Percentiles rank a stretch among this genome's conserved stretches.
Evolutionary conservation across 768 basidiomycete species (phyloP).

Genomic region (Amanita subjunquillea): DNA sequence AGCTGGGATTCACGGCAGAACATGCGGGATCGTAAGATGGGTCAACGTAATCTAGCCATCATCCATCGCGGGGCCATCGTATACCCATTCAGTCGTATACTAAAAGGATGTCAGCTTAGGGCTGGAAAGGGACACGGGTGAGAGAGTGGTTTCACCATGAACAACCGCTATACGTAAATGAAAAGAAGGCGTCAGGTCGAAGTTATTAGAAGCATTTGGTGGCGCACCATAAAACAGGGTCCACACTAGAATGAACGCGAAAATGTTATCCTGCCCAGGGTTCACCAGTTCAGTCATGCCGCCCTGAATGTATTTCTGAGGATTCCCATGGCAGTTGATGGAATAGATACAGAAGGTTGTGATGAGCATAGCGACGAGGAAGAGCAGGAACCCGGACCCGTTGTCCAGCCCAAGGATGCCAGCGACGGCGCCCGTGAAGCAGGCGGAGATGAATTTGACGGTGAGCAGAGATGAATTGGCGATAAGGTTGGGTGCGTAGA

Average conservation of each 20-base stretch:
- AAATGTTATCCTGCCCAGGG: constrained; percentile 84
- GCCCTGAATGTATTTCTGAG: constrained; percentile 50
- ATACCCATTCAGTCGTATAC: constrained; percentile 13
- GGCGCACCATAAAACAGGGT: constrained; percentile 85
- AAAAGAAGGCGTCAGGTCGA: not conserved
- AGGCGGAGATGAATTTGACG: constrained; percentile 74
- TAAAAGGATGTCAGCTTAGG: constrained; percentile 3
- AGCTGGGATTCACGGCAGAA: not conserved
- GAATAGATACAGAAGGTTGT: constrained; percentile 55
- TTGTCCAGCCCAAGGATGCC: constrained; percentile 88
- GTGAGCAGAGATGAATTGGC: constrained; percentile 52
- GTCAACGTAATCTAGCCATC: not conserved
- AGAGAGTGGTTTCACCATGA: constrained; percentile 27
- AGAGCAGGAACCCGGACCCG: constrained; percentile 72
- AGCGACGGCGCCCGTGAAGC: constrained; percentile 80
- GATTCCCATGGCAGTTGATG: constrained; percentile 63
- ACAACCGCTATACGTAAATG: constrained; percentile 27
- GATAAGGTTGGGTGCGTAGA: constrained; percentile 58
- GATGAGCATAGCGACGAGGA: constrained; percentile 55
- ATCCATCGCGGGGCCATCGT: not conserved
- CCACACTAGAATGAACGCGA: constrained; percentile 90
- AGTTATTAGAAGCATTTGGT: not conserved
- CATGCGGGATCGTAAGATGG: not conserved
- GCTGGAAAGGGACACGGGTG: not conserved
- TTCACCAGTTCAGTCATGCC: constrained; percentile 63